Base-by-base conservation (phyloP, 768 basidiomycete genomes). In the Pisolithus orientalis region DNA sequence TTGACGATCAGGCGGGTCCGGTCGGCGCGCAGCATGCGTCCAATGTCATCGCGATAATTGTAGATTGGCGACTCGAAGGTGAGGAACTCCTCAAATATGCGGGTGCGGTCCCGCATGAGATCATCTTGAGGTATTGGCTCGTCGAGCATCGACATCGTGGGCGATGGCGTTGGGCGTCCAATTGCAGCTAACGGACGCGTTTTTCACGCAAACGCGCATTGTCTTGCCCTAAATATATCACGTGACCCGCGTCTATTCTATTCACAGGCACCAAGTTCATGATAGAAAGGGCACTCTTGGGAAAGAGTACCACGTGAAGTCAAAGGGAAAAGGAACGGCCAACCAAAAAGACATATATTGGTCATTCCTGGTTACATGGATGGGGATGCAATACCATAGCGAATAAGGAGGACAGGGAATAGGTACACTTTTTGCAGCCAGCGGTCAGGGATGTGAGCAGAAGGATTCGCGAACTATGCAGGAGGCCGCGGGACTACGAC, bases 1-100 rank as follows among this genome's bases (percentile, higher is more conserved):
- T 96, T 98, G 67, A 99, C 83, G 61, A 94, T 84, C 62, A 98
- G 84, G 67, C 96, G 84, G 63, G 90, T 85, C 64, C 86, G 83
- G 62, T 89, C 86, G 17, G 78, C 76, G 52, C 88, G 83, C 45
- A 97, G 79, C 84, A 97, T 83, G 59, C 83, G 80, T 43, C 79
- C 76, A 57, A 95, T 86, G 52, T 88, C 86, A 61, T 93, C 86
- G 61, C 84, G 82, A 75, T 95, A 94, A 69, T 90, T 90, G 75
- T 82, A 83, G 17, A 82, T 62, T 27, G 78, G 66, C 3, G 80
- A 80, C 52, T 84, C 84, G 37, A 82, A 80, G 58, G 82, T 79
- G 34, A 92, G 77, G 57, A 96, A 94, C 56, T 90, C 88, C 61
- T 88, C 85, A 61, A 96, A 91, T 37, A 83, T 74, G 58, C 85